Evolutionary conservation across 2,329 filamentous ascomycete species (phyloP), one percentile per base, ranked within the genome.

Genomic region (Monilinia vaccinii-corymbosi): DNA sequence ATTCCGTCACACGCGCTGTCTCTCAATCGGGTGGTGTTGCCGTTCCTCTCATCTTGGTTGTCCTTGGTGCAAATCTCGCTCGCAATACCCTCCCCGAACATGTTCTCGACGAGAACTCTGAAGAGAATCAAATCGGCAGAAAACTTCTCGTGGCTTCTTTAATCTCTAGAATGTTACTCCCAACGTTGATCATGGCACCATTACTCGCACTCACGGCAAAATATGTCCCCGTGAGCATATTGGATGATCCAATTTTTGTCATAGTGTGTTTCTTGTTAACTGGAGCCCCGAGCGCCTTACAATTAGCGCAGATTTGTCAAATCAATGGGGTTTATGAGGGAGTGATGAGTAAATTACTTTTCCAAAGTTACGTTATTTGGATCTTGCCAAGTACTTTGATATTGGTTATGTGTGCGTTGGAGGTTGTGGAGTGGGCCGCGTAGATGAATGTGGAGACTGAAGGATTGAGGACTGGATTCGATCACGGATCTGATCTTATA

Each of bases 261-360:
- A 90, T 99, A 67, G 94, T 99, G 40, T 97, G 92, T 76, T 99
- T 97, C 81, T 79, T 99, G 65, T 87, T 99, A 66, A 93, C 91
- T 0, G 94, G 94, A 40, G 94, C 94, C 3, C 94, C 94, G 7
- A 95, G 88, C 64, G 94, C 94, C 31, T 79, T 99, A 65, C 94
- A 99, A 75, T 78, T 99, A 70, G 93, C 94, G 8, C 94, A 99
- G 76, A 99, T 99, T 63, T 99, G 94, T 76, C 94, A 97, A 79
- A 89, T 97, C 76, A 99, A 99, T 75, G 88, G 88, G 64, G 94
- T 99, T 11, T 99, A 91, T 73, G 93, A 97, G 78, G 85, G 87
- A 21, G 91, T 94, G 52, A 97, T 99, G 92, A 89, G 89, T 63
- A 89, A 85, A 73, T 81, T 99, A 60, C 76, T 97, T 55, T 96